phyloP scores from a whole-genome alignment of 176 grass and related monocot genomes.

The sorghum (Sorghum bicolor) region Sorghum_bicolor_NCBIv3 NC_012870.2:74821501-74822000 shows the following conservation, averaged over 20 bases:
- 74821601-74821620: conserved; percentile 55
- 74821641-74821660: conserved; percentile 37
- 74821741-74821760: conserved; percentile 59
- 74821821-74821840: conserved; percentile 77
- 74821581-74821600: conserved; percentile 52
- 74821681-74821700: conserved; percentile 66
- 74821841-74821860: conserved; percentile 84
- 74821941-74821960: conserved; percentile 58
- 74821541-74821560: conserved; percentile 42
- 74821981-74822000: conserved; percentile 61
- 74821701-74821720: conserved; percentile 54
- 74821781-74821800: conserved; percentile 52
- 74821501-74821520: conserved; percentile 73
- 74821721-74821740: conserved; percentile 76
- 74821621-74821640: conserved; percentile 41
- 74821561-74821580: conserved; percentile 40
- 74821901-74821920: conserved; percentile 48
- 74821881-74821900: conserved; percentile 81
- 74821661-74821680: conserved; percentile 52
- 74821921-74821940: conserved; percentile 49
- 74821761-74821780: conserved; percentile 41
- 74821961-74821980: conserved; percentile 65
- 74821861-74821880: conserved; percentile 60
- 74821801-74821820: conserved; percentile 55
- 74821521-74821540: conserved; percentile 84